A percentile compares a stretch with the other conserved stretches of the same genome.
Conservation (phyloP, 2,329 filamentous ascomycete genomes). For the Fusarium sp. region DNA sequence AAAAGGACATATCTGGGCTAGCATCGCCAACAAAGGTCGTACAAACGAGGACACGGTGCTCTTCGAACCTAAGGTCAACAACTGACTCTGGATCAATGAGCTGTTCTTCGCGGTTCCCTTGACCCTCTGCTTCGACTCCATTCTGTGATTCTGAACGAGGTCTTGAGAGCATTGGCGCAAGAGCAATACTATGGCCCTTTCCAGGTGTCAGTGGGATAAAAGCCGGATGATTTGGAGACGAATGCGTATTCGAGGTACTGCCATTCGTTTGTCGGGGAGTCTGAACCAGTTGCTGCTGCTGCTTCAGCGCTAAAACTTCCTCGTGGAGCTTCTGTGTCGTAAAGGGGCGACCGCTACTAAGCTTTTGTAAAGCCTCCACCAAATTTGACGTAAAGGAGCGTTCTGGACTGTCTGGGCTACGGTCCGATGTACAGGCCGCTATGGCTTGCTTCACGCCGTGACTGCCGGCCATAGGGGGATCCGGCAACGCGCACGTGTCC, state of each 20-base stretch:
- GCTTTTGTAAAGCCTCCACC: slow-evolving; percentile 62
- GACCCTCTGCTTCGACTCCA: slow-evolving; percentile 40
- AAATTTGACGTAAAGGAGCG: slow-evolving; percentile 68
- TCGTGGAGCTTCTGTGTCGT: slow-evolving; percentile 65
- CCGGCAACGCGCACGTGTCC: slow-evolving; percentile 67
- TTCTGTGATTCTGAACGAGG: slow-evolving; percentile 43
- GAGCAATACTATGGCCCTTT: slow-evolving; percentile 61
- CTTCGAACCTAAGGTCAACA: slow-evolving; percentile 68
- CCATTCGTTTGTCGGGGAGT: slow-evolving; percentile 58
- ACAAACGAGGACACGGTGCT: slow-evolving; percentile 70
- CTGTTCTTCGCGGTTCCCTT: slow-evolving; percentile 48
- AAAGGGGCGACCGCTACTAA: slow-evolving; percentile 64
- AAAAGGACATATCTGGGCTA: slow-evolving; percentile 71
- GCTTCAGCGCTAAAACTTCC: slow-evolving; percentile 59
- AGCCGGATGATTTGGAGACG: slow-evolving; percentile 55
- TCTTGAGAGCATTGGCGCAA: slow-evolving; percentile 57
- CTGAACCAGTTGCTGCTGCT: slow-evolving; percentile 56
- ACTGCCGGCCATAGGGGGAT: slow-evolving; percentile 60
- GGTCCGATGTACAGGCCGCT: slow-evolving; percentile 65
- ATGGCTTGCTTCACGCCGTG: slow-evolving; percentile 70
- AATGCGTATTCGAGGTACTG: slow-evolving; percentile 48
- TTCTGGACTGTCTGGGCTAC: slow-evolving; percentile 55
- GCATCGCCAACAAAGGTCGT: slow-evolving; percentile 74
- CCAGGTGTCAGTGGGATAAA: slow-evolving; percentile 66
- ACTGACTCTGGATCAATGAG: slow-evolving; percentile 59